Conservation (phyloP, 2,329 filamentous ascomycete genomes). For the Catunica adiposa region DNA sequence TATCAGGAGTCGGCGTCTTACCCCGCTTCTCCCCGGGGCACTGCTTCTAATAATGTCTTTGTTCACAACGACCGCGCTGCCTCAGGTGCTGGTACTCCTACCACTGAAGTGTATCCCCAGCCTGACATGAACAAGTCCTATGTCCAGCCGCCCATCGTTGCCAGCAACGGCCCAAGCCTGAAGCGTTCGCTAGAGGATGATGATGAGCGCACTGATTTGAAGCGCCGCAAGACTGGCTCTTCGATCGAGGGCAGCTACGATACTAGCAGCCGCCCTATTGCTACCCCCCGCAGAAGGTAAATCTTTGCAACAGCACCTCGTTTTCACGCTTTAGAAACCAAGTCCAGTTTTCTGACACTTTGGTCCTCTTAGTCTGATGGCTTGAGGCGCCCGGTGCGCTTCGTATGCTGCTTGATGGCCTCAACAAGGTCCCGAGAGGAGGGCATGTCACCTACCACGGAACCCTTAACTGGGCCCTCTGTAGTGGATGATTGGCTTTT, state of each 20-base stretch:
- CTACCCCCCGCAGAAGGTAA: slow-evolving; percentile 27
- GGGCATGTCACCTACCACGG: not conserved
- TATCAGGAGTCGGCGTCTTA: slow-evolving; percentile 56
- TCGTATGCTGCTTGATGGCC: not conserved
- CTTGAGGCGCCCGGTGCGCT: slow-evolving; percentile 10
- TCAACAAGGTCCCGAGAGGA: not conserved
- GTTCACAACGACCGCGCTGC: slow-evolving; percentile 60
- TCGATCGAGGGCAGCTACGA: slow-evolving; percentile 44
- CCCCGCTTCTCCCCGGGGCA: slow-evolving; percentile 58
- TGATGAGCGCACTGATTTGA: slow-evolving; percentile 43
- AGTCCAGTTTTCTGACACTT: slow-evolving; percentile 15
- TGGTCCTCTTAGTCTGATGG: slow-evolving; percentile 14
- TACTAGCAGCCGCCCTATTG: slow-evolving; percentile 30
- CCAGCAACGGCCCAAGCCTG: slow-evolving; percentile 43
- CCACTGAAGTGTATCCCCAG: slow-evolving; percentile 54
- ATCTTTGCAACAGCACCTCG: slow-evolving; percentile 4
- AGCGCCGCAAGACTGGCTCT: slow-evolving; percentile 54
- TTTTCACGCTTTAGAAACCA: slow-evolving; percentile 10
- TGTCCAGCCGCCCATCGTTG: slow-evolving; percentile 40
- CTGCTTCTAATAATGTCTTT: slow-evolving; percentile 68
- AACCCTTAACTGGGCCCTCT: slow-evolving; percentile 4
- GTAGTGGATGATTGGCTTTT: not conserved
- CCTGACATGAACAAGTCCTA: slow-evolving; percentile 48
- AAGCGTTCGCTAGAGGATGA: slow-evolving; percentile 42
- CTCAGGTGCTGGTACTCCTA: slow-evolving; percentile 45